Conservation (phyloP, 1,284 basidiomycete species). For the Ceratobasidium sp. region DNA sequence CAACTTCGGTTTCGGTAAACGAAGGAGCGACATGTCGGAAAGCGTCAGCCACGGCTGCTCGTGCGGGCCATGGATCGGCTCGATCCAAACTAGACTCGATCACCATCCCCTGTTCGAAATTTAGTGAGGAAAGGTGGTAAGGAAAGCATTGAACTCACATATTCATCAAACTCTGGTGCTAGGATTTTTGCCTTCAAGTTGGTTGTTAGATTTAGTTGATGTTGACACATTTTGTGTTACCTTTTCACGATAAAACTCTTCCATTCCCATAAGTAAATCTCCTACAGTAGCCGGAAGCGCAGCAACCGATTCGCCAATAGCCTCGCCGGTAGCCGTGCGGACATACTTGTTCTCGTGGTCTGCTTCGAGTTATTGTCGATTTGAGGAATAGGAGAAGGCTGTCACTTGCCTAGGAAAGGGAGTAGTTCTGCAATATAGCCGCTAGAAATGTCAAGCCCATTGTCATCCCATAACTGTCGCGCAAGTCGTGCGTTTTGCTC, state of each 20-base stretch:
- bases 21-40: slow-evolving; percentile 75
- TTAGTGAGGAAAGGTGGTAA: background rate
- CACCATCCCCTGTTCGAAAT: slow-evolving; percentile 81
- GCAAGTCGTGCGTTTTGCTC: slow-evolving; percentile 90
- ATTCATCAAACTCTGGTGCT: slow-evolving; percentile 89
- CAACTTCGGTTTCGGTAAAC: slow-evolving; percentile 71
- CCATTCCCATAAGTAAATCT: slow-evolving; percentile 60
- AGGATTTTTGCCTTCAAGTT: slow-evolving; percentile 74
- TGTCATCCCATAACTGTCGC: slow-evolving; percentile 91
- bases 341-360: slow-evolving; percentile 86
- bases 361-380: slow-evolving; percentile 48
- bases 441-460: slow-evolving; percentile 89
- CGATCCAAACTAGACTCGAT: slow-evolving; percentile 89
- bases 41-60: slow-evolving; percentile 77
- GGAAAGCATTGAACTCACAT: slow-evolving; percentile 59
- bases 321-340: slow-evolving; percentile 72
- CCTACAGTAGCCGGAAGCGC: slow-evolving; percentile 74
- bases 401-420: slow-evolving; percentile 69
- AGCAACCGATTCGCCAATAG: slow-evolving; percentile 80
- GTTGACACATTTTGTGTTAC: slow-evolving; percentile 49
- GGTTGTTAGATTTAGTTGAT: slow-evolving; percentile 19
- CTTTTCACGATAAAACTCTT: slow-evolving; percentile 85
- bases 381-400: background rate
- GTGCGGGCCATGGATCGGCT: slow-evolving; percentile 89
- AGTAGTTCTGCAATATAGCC: slow-evolving; percentile 70